Evolutionary conservation across 2,329 filamentous ascomycete species (phyloP).

Genomic region (Pseudogymnoascus sp.): DNA sequence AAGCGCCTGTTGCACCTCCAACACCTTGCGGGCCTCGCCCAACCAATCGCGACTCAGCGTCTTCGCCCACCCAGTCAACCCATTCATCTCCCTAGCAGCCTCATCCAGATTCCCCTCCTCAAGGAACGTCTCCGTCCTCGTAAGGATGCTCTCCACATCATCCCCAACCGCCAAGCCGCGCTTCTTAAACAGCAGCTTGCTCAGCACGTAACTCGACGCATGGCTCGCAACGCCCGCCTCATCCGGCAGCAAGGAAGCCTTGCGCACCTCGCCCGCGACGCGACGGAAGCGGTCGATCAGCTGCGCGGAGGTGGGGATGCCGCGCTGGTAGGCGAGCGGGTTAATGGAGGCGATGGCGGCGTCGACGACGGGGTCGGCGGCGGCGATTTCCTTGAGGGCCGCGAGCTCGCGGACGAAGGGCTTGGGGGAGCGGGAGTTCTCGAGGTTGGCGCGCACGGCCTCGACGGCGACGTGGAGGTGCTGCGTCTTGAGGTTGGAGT

Average conservation of each 20-base stretch:
- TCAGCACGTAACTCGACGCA: constrained; percentile 80
- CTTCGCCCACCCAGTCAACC: constrained; percentile 87
- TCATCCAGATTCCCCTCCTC: constrained; percentile 90
- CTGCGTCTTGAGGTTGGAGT: constrained; percentile 85
- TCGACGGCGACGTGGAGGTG: constrained; percentile 95
- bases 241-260: constrained; percentile 85
- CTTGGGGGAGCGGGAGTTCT: constrained; percentile 62
- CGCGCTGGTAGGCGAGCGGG: constrained; percentile 85
- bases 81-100: constrained; percentile 92
- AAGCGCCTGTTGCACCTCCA: constrained; percentile 92
- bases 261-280: constrained; percentile 85
- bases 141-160: constrained; percentile 90
- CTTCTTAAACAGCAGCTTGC: constrained; percentile 96
- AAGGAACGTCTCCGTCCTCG: constrained; percentile 78
- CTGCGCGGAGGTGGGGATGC: constrained; percentile 73
- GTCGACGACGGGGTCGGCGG: constrained; percentile 75
- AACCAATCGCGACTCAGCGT: constrained; percentile 93
- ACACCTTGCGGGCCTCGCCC: constrained; percentile 76
- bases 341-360: constrained; percentile 96
- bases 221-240: constrained; percentile 93
- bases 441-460: constrained; percentile 76
- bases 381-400: constrained; percentile 85
- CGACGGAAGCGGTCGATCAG: constrained; percentile 94
- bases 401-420: constrained; percentile 91
- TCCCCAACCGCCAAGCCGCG: constrained; percentile 72